Base-by-base conservation (phyloP, 495 filamentous ascomycete genomes). In the Annulohypoxylon bovei region DNA sequence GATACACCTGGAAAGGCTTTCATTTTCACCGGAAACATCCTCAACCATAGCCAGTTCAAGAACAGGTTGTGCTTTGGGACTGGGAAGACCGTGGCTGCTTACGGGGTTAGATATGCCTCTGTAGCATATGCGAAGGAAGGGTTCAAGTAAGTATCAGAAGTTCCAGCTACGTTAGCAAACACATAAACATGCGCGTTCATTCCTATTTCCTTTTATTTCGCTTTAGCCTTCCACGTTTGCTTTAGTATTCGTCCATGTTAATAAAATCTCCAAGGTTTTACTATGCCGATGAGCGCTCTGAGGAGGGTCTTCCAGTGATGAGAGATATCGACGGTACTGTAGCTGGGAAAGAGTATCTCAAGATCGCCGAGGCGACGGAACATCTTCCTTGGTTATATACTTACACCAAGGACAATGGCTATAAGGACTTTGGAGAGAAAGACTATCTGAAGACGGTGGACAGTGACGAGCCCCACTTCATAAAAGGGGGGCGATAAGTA, bases 41-140 rank as follows among this genome's bases (percentile, higher is more conserved):
- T 63, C 23, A 63, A 54, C 23, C 60, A 63, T 23, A 63, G 60
- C n/a, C 60, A 63, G 35, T 63, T 63, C 35, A 63, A 63, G 33
- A 63, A 63, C 25, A 18, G 60, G 9, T 25, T 63, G 14, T 63
- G 60, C 47, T 63, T 63, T 44, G 60, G 60, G 11, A 28, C 25
- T 11, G 60, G 60, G 18, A 63, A 63, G 33, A 63, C 60, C 12
- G 60, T 63, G 3, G 47, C 60, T 20, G 60, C 60, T 6, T 63
- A 63, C 25, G 60, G 60, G 7, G 60, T 63, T 3, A 63, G 60
- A 54, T 64, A 64, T 3, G 61, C 49, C n/a, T 64, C 49, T 7
- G 61, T 55, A 12, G 61, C 61, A 16, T 64, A 55, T 44, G 61
- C 47, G 3, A 64, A 64, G 27, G 61, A 64, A 16, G 61, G 61